Percentiles rank a stretch among this genome's conserved stretches.
Conservation (phyloP, 495 filamentous ascomycete genomes). For the Penicillium desertorum region DNA sequence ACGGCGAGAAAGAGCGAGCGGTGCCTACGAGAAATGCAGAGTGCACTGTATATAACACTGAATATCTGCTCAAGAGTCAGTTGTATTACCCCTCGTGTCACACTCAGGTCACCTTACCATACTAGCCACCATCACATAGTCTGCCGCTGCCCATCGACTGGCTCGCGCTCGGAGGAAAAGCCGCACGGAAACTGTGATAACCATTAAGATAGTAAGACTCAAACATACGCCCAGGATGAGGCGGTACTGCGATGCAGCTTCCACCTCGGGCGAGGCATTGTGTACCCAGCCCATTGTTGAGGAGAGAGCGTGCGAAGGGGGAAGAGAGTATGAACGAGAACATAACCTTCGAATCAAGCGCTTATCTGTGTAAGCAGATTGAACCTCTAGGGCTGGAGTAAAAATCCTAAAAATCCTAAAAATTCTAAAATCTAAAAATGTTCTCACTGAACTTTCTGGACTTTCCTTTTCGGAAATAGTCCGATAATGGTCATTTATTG, state of each 20-base stretch:
- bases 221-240: slow-evolving; percentile 48
- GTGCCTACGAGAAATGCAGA: slow-evolving; percentile 51
- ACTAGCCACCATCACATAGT: slow-evolving; percentile 48
- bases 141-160: slow-evolving; percentile 43
- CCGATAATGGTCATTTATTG: neutral
- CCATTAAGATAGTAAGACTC: slow-evolving; percentile 41
- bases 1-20: neutral
- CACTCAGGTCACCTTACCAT: slow-evolving; percentile 30
- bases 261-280: slow-evolving; percentile 41
- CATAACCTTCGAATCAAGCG: neutral
- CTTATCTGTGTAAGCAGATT: neutral
- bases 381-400: no score
- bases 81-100: neutral
- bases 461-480: neutral
- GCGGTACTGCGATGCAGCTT: slow-evolving; percentile 42
- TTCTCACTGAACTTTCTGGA: neutral
- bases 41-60: slow-evolving; percentile 48
- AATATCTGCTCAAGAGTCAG: slow-evolving; percentile 30
- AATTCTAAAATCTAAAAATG: neutral
- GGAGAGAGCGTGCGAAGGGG: slow-evolving; percentile 1
- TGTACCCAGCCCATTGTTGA: slow-evolving; percentile 46
- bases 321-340: neutral
- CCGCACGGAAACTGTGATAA: slow-evolving; percentile 36
- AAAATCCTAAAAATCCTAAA: no score
- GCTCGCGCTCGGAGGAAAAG: slow-evolving; percentile 35